phyloP scores from a whole-genome alignment of 805 yeast genomes.

The Kockiozyma suomiensis region DNA sequence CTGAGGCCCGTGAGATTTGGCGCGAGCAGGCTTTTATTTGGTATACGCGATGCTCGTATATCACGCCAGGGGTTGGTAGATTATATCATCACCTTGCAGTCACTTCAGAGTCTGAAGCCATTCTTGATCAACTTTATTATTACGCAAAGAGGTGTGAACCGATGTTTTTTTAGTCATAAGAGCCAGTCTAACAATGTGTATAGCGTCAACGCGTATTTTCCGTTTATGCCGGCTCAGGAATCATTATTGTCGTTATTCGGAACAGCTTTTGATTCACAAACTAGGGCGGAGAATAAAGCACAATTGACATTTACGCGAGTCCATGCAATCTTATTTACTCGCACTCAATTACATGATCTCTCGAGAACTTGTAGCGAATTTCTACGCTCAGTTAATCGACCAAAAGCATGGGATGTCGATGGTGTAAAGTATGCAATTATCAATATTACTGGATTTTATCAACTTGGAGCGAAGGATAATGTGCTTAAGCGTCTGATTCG shows the following conservation, averaged over 20 bases:
- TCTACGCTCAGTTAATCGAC: conserved; percentile 21
- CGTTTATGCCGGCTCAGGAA: conserved; percentile 17
- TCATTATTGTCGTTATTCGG: conserved; percentile 17
- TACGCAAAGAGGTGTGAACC: conserved; percentile 26
- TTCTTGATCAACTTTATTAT: conserved; percentile 30
- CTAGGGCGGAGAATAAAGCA: conserved; percentile 14
- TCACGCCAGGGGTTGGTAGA: conserved; percentile 27
- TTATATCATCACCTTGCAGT: conserved; percentile 26
- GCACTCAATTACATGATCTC: conserved; percentile 9
- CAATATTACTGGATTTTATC: conserved; percentile 25
- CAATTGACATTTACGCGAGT: conserved; percentile 15
- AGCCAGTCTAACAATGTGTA: background rate
- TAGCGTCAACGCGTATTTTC: conserved; percentile 11
- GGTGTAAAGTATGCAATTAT: conserved; percentile 29
- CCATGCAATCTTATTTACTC: conserved; percentile 22
- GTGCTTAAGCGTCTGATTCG: conserved; percentile 8
- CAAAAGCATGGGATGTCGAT: conserved; percentile 26
- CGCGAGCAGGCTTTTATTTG: conserved; percentile 21
- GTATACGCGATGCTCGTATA: conserved; percentile 22
- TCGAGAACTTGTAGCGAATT: background rate
- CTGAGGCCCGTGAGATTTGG: conserved; percentile 14
- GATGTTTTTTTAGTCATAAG: no score
- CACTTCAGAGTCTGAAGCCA: conserved; percentile 4
- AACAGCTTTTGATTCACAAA: conserved; percentile 1
- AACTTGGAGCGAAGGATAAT: conserved; percentile 15